Evolutionary conservation across 306 rosid species (phyloP).

Genomic region (Rosa chinensis): DNA sequence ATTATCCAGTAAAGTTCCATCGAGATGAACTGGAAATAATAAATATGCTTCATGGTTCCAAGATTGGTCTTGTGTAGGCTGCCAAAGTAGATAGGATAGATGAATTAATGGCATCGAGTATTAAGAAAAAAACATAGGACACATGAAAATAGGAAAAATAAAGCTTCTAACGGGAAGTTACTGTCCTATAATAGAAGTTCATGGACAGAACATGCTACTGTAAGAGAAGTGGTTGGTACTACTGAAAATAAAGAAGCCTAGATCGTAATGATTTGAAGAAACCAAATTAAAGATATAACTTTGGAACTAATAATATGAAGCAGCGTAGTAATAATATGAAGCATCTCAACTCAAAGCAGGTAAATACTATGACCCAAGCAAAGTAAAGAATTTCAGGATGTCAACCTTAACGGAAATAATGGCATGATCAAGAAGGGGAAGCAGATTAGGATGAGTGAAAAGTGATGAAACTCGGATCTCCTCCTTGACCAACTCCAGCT

Average conservation of each 20-base stretch:
- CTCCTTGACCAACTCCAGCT: constrained; percentile 90
- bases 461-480: constrained; percentile 95
- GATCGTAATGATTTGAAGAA: neutral
- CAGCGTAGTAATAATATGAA: neutral
- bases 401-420: constrained; percentile 85
- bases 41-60: constrained; percentile 95
- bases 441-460: constrained; percentile 89
- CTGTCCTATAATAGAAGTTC: neutral
- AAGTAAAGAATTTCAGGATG: neutral
- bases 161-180: neutral
- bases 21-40: constrained; percentile 97
- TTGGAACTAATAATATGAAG: neutral
- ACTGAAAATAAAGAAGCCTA: neutral
- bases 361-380: neutral
- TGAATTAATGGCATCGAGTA: neutral
- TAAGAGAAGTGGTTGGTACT: neutral
- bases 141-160: neutral
- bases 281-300: too few relatives aligned
- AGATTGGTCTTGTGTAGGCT: constrained; percentile 83
- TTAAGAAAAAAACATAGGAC: neutral
- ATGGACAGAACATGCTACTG: neutral
- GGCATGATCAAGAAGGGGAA: constrained; percentile 98
- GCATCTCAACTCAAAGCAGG: neutral
- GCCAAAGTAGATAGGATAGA: constrained; percentile 29
- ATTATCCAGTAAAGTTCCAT: constrained; percentile 93